Base-by-base conservation (phyloP, 2,329 filamentous ascomycete species). In the Sordariomycetes sp. region DNA sequence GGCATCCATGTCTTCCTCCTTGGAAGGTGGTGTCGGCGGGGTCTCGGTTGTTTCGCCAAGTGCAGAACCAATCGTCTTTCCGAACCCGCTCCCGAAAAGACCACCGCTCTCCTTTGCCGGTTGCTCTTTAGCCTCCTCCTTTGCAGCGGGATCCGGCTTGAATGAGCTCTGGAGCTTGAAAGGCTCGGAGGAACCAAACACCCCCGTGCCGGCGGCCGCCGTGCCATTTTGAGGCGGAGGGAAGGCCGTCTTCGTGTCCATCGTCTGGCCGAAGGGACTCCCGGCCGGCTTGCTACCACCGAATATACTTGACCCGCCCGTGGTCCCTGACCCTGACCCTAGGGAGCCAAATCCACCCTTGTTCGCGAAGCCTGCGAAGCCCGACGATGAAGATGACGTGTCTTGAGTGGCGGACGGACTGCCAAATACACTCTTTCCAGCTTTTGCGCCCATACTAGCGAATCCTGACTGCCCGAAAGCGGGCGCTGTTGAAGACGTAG, bases 81-180 rank as follows among this genome's bases (percentile, higher is more conserved):
- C 80, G 64, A 89, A 87, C 61, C 86, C 62, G 75, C 5, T 75
- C 74, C 13, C 73, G 34, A 56, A 56, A 15, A 36, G n/a, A 72
- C n/a, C 63, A 56, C 12, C 63, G 36, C 70, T 68, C 22, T 67
- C 62, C n/a, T 68, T 67, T 24, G 68, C 66, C 17, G 77, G 71
- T 60, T 78, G 79, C 10, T 78, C 74, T 39, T 76, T 69, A 58
- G 85, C 81, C 25, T 86, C 78, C 59, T 81, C 82, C 59, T 81
- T 82, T 1, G 79, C 75, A 52, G 76, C 75, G 6, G 79, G 76
- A 61, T 88, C 85, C 10, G 77, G 75, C 64, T 84, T 82, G 70
- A 89, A 90, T 1, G 80, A 84, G 34, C 81, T 84, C 45, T 79
- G 78, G 17, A 89, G 73, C 62, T 86, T 85, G 70, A 89, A 89